phyloP scores from a whole-genome alignment of 108 stramenopile genomes.

The Halocafeteria seosinensis region DNA sequence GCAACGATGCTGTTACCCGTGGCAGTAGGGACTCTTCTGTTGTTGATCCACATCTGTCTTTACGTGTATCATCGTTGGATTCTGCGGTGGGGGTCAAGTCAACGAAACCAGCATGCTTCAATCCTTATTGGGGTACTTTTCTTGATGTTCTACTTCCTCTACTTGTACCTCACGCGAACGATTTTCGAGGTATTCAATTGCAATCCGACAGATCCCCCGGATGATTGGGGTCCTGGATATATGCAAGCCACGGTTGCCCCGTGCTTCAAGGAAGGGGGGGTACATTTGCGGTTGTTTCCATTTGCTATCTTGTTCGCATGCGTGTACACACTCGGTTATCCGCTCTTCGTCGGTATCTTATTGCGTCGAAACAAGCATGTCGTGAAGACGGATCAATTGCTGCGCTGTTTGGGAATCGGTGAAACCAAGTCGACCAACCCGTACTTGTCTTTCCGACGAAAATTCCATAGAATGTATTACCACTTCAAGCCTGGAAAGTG shows the following conservation, averaged over 20 bases:
- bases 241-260: too few relatives aligned
- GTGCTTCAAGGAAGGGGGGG: neutral
- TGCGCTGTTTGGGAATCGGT: constrained; percentile 3
- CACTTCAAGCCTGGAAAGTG: neutral
- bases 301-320: neutral
- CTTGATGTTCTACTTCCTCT: neutral
- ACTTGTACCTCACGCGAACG: neutral
- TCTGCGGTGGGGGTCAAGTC: neutral
- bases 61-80: neutral
- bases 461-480: constrained; percentile 3
- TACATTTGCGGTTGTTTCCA: neutral
- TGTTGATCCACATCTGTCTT: neutral
- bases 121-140: neutral
- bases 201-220: neutral
- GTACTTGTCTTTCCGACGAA: neutral
- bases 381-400: constrained; percentile 5
- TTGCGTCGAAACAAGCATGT: neutral
- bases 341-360: neutral
- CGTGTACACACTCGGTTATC: neutral
- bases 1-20: neutral
- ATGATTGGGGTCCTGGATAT: neutral
- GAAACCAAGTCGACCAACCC: constrained; percentile 1
- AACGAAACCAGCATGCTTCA: neutral
- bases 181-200: neutral
- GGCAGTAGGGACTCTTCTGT: neutral